Conservation (phyloP, 305 asterid genomes). For the Fraxinus dipetala region DNA sequence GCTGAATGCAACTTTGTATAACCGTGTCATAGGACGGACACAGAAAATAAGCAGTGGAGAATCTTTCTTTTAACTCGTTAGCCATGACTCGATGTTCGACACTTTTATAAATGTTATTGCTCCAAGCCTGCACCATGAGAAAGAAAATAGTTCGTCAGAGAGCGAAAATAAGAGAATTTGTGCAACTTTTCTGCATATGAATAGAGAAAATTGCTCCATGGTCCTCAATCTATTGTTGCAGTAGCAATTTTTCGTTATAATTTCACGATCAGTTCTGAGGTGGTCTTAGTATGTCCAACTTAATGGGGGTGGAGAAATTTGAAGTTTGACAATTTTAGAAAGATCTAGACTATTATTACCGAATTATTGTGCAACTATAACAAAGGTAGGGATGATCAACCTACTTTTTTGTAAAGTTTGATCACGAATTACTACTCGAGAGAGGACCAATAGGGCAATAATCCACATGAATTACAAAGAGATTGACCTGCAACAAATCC, state of each 20-base stretch:
- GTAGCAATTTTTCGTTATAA: neutral
- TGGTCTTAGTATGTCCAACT: neutral
- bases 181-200: neutral
- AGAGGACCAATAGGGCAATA: neutral
- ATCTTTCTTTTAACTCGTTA: conserved; percentile 46
- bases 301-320: neutral
- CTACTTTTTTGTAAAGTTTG: neutral
- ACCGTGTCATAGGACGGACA: conserved; percentile 55
- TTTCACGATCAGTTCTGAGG: neutral
- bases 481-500: conserved; percentile 69
- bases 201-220: neutral
- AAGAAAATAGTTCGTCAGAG: neutral
- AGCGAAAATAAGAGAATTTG: neutral
- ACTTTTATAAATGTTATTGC: conserved; percentile 54
- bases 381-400: neutral
- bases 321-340: neutral
- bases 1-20: conserved; percentile 36
- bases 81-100: conserved; percentile 65
- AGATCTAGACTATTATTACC: neutral
- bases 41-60: conserved; percentile 60
- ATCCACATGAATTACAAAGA: neutral
- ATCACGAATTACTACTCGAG: neutral
- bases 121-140: conserved; percentile 56
- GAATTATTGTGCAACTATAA: neutral
- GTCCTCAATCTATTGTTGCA: neutral